Base-by-base conservation (phyloP, 768 basidiomycete genomes). In the Pulveroboletus sp. region DNA sequence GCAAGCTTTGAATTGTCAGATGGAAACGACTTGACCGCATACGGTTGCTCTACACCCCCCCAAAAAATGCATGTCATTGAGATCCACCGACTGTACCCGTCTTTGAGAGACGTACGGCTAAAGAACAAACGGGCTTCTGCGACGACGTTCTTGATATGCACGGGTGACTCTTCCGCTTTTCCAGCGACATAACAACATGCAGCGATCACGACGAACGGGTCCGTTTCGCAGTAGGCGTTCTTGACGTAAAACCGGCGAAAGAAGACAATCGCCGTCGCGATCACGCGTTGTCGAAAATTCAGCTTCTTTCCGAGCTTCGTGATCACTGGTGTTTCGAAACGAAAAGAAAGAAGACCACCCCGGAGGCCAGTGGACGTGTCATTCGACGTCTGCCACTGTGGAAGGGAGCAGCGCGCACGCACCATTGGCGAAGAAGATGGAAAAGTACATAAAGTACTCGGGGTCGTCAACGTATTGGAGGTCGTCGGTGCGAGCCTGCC, bases 211-310 rank as follows among this genome's bases (percentile, higher is more conserved):
- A 94, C 75, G 60, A 90, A 93, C 0, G 93, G 93, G 57, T 98
- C 96, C 0, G 95, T 97, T 65, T 96, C 93, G 72, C 89, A 93
- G 63, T 93, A 95, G 8, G 83, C 78, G 65, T 95, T 97, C 73
- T 95, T 95, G 60, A 95, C 73, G 68, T 98, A 99, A 71, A 97
- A 98, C n/a, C 96, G 76, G 33, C 89, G 83, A 69, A 98, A 96
- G 71, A 92, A 98, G 36, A 97, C 86, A 42, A 86, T 92, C 21
- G 95, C 93, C 1, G 93, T 97, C 4, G 95, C 92, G 49, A 93
- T 89, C 4, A 89, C 91, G 38, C 93, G 81, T 68, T 98, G 96
- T 27, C 93, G 82, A 10, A 97, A 75, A 37, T 74, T 72, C 36
- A 94, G 76, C 54, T 86, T 86, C 71, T 88, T 91, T 21, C 91